Conservation (phyloP, 108 stramenopile genomes). For the Nitzschia putrida region DNA sequence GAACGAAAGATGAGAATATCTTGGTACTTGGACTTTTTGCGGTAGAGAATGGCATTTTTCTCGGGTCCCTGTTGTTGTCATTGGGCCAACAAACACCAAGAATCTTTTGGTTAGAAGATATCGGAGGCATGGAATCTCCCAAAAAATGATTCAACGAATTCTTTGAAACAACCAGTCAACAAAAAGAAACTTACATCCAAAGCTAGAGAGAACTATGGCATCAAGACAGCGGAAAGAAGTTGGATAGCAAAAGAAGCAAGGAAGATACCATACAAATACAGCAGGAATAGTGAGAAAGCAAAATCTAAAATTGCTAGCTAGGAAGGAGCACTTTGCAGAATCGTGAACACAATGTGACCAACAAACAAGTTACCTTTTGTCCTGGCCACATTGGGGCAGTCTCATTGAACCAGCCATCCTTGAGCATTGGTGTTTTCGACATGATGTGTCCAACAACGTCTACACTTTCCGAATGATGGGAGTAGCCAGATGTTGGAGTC, state of each 20-base stretch:
- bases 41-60: slow-evolving; percentile 39
- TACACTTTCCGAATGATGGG: no score
- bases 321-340: no score
- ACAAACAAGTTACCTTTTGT: slow-evolving; percentile 25
- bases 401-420: slow-evolving; percentile 88
- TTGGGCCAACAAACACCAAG: no score
- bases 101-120: no score
- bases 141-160: no score
- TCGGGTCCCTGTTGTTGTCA: neutral
- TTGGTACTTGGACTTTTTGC: slow-evolving; percentile 62
- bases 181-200: slow-evolving; percentile 32
- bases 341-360: neutral
- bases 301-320: no score
- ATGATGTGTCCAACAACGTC: neutral
- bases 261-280: no score
- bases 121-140: no score
- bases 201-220: slow-evolving; percentile 38
- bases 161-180: slow-evolving; percentile 1
- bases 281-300: no score
- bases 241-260: no score
- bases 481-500: no score
- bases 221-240: no score
- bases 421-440: slow-evolving; percentile 6
- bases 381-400: slow-evolving; percentile 83
- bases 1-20: slow-evolving; percentile 85